Percentiles rank a stretch among this genome's conserved stretches.
Evolutionary conservation across 306 rosid species (phyloP).

Genomic region (Echinosophora koreensis): DNA sequence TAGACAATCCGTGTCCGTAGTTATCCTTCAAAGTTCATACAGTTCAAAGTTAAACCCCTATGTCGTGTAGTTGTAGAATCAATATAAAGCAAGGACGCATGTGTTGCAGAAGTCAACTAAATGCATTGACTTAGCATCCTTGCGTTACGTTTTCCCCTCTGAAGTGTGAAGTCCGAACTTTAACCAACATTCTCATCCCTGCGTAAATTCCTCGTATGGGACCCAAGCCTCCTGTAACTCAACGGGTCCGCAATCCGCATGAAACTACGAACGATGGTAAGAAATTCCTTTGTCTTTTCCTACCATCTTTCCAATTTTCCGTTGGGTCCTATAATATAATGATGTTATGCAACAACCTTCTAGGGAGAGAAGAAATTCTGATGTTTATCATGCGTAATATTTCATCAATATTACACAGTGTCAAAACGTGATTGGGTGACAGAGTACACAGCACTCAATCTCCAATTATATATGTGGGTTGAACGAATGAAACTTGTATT

Average conservation of each 20-base stretch:
- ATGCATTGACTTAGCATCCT: slow-evolving; percentile 38
- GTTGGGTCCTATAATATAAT: neutral
- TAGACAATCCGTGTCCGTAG: too few relatives aligned
- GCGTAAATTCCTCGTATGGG: slow-evolving; percentile 52
- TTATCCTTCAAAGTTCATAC: too few relatives aligned
- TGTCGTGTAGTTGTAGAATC: neutral
- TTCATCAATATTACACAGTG: too few relatives aligned
- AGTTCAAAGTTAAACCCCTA: neutral
- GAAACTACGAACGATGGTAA: neutral
- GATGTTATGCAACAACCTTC: neutral
- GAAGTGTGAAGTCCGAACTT: slow-evolving; percentile 31
- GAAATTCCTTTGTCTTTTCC: neutral
- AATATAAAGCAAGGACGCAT: slow-evolving; percentile 6
- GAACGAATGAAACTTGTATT: too few relatives aligned
- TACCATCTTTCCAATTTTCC: slow-evolving; percentile 7
- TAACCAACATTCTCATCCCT: slow-evolving; percentile 51
- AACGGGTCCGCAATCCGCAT: slow-evolving; percentile 6
- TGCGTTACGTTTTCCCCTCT: slow-evolving; percentile 19
- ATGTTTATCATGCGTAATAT: too few relatives aligned
- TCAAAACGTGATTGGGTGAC: too few relatives aligned
- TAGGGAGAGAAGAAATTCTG: too few relatives aligned
- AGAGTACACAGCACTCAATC: too few relatives aligned
- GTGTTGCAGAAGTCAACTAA: slow-evolving; percentile 31
- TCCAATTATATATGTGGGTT: too few relatives aligned
- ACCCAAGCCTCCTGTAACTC: slow-evolving; percentile 38